Evolutionary conservation across 2,329 filamentous ascomycete genomes (phyloP), one percentile per base, ranked within the genome.

Genomic region (Tolypocladium pustulatum): DNA sequence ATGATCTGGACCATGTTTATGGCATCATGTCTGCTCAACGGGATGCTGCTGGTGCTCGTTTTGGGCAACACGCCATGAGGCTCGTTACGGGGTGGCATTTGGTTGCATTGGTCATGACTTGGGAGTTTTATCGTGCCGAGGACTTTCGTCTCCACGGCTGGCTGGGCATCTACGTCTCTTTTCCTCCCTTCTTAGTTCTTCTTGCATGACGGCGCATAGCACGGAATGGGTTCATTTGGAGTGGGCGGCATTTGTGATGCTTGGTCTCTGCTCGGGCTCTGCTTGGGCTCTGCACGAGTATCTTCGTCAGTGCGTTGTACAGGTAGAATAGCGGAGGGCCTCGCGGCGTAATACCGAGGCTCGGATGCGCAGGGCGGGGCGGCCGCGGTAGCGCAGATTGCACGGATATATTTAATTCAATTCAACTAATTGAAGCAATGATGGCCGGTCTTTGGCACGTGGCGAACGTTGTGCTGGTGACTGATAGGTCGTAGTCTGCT

Each of bases 21-120:
- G 22, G 65, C 69, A 3, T 67, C 72, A 9, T 77, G 75, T 57
- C 62, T 75, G n/a, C 64, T 77, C 41, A 77, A 77, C 62, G 75
- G 72, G 57, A 76, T 78, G 72, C 63, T 78, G 43, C 64, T 78
- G 30, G 67, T 78, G 36, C 63, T 78, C 22, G 72, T 77, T 27
- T 68, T 76, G 49, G 74, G 71, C 40, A 76, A 74, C 58, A 62
- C 66, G 12, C 69, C 72, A 4, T 76, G 63, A 71, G 13, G 10
- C 30, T 7, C 0, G 13, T 27, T 27, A 3, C 10, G 41, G 12
- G 22, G 13, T 27, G 13, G 43, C 2, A 8, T 27, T 8, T 22
- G 6, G 3, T 49, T 30, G 38, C 20, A n/a, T 46, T 46, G 9
- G 8, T 34, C 49, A 34, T 8, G 49, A 52, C 1, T n/a, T 4